Base-by-base conservation (phyloP, 495 filamentous ascomycete species). In the Xylaria castorea region DNA sequence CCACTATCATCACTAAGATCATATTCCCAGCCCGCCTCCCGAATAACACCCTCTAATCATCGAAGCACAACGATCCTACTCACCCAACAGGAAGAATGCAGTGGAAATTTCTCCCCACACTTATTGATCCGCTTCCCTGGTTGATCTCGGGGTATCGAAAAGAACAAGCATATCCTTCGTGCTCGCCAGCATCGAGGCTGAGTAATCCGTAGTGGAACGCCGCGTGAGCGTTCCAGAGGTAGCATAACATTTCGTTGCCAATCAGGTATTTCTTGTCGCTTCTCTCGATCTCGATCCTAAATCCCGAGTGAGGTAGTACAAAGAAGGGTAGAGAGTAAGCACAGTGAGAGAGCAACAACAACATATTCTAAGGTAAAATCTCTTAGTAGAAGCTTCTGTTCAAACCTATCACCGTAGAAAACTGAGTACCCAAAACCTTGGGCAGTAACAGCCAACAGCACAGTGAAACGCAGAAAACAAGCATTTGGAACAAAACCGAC, bases 21-120 rank as follows among this genome's bases (percentile, higher is more conserved):
- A 1, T 5, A 5, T 5, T 50, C 20, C 46, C 20, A 16, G 20
- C 14, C 20, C 4, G 14, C 46, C 46, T 22, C 20, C 1, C 46
- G 1, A 50, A n/a, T n/a, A n/a, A n/a, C n/a, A n/a, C n/a, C n/a
- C n/a, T n/a, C n/a, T n/a, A n/a, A n/a, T n/a, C 46, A 50, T 0
- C 46, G 18, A 6, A 50, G 0, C 3, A 50, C 46, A 22, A 50
- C 46, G 22, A 50, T 20, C 46, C 27, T 69, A 55, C 25, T 42
- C n/a, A 71, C 7, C n/a, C 67, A 68, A n/a, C 73, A 74, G 58
- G 68, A 74, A 16, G 73, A 74, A 20, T 74, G 68, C 18, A 74
- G 36, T 27, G 32, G 42, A 34, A 68, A 74, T 36, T 48, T 50
- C 16, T 68, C 27, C 55, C 46, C 20, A 16, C 18, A 8, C 18